Evolutionary conservation across 306 rosid genomes (phyloP), one percentile per base, ranked within the genome.

Genomic region (Cicer bijugum): DNA sequence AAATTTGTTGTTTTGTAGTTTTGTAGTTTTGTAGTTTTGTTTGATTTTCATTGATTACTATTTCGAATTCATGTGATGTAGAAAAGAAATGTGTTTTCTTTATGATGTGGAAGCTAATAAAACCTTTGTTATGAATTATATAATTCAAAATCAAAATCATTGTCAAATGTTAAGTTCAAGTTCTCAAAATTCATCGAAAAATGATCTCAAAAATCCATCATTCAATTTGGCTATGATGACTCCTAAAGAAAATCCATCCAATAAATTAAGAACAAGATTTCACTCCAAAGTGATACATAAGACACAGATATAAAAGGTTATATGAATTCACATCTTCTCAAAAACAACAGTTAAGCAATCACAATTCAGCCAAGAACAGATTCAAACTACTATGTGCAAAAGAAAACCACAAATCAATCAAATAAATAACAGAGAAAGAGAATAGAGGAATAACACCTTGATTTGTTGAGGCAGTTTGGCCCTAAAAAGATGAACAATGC

Each of bases 181-280:
- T 75, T 73, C 42, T 28, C 81, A 81, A 63, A 81, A 69, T 45
- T 68, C 44, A 8, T 35, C 61, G 17, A 20, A 58, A 0, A 75
- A 62, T 75, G 73, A 76, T 78, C 76, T 73, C 51, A 68, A 51
- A n/a, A 67, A 52, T 17, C 62, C 81, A 56, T 75, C 85, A 9
- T 83, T 83, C 46, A 80, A 86, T 44, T 83, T 88, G 72, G 83
- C 88, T 23, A 71, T 80, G 90, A 76, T 79, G 75, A 67, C 84
- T 57, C 1, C 40, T 71, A 86, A 72, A 6, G 79, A 82, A 71
- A 80, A 44, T 37, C 84, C 80, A 60, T 77, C 87, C 20, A 80
- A 72, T 48, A 79, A 86, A 28, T 28, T 28, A 28, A 64, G 80
- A 84, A 38, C 71, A 63, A 46, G 86, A 69, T 35, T 86, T 86